phyloP scores from a whole-genome alignment of 805 yeast genomes.

The Candida loeiensis region DNA sequence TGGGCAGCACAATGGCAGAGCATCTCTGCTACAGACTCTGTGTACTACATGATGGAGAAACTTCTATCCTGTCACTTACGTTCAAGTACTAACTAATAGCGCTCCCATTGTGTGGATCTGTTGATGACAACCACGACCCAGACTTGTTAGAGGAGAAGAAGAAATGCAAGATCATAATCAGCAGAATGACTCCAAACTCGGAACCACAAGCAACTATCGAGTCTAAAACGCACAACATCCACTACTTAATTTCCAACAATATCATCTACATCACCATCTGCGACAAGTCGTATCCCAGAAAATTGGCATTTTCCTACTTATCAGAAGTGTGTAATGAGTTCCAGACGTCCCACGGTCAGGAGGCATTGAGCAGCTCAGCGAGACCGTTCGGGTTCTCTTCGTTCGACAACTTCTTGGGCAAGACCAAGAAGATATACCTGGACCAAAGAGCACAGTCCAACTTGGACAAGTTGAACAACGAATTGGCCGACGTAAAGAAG shows the following conservation, averaged over 20 bases:
- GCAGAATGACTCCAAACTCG: slow-evolving; percentile 72
- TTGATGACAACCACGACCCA: slow-evolving; percentile 67
- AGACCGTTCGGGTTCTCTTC: slow-evolving; percentile 89
- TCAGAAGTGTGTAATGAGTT: slow-evolving; percentile 82
- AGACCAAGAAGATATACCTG: slow-evolving; percentile 84
- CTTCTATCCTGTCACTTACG: neutral
- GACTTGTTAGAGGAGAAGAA: slow-evolving; percentile 72
- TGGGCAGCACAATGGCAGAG: neutral
- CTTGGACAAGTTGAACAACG: slow-evolving; percentile 80
- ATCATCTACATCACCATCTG: slow-evolving; percentile 77
- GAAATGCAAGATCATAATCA: slow-evolving; percentile 72
- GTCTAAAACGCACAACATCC: slow-evolving; percentile 71
- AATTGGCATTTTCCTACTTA: slow-evolving; percentile 83
- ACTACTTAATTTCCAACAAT: slow-evolving; percentile 59
- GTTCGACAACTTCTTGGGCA: slow-evolving; percentile 78
- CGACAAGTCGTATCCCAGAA: slow-evolving; percentile 78
- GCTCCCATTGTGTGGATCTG: slow-evolving; percentile 87
- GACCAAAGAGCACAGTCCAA: slow-evolving; percentile 90
- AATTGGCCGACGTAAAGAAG: slow-evolving; percentile 87
- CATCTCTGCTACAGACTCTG: neutral
- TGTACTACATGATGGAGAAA: neutral
- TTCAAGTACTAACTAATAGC: slow-evolving; percentile 36
- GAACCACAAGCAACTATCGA: slow-evolving; percentile 85
- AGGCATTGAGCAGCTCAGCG: slow-evolving; percentile 58
- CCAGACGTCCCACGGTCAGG: slow-evolving; percentile 68